Base-by-base conservation (phyloP, 345 rosid genomes). In the Melaleuca alternifolia region DNA sequence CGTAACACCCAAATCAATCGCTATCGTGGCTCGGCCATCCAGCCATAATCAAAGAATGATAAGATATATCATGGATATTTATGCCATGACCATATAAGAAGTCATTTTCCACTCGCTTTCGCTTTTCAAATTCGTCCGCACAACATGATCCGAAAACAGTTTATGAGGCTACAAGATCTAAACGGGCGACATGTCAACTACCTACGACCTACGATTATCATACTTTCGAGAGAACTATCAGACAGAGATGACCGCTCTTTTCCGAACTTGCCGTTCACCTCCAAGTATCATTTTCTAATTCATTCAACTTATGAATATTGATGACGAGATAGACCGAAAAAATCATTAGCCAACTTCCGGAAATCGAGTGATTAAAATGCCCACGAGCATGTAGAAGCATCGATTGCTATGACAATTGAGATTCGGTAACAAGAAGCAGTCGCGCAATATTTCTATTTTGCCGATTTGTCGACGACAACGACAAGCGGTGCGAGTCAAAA, bases 121-220 rank as follows among this genome's bases (percentile, higher is more conserved):
- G 6, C 18, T 59, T 61, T 28, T 15, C 5, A 0, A 61, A 61
- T 28, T 61, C 18, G 2, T 61, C 20, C 20, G 15, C 2, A 12
- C 9, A n/a, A 6, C 4, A 13, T 1, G n/a, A n/a, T 0, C 0
- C 5, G n/a, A 2, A 6, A 59, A n/a, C 13, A 59, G 2, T n/a
- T 59, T 13, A 5, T 2, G 16, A 61, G 20, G 2, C 30, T 2
- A 0, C 1, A 2, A 12, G 5, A 59, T n/a, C n/a, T 59, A 59
- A n/a, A n/a, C n/a, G 9, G 37, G n/a, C 0, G 0, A 59, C 6
- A n/a, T n/a, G 71, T 59, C 37, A 28, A 30, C 3, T 1, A 13
- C 41, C 20, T 13, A 28, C 0, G 37, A 13, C 41, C 20, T 13
- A 28, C 0, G 37, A 6, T 3, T 61, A 28, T n/a, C 10, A n/a